Base-by-base conservation (phyloP, 805 yeast species). In the Metschnikowia rubicola region DNA sequence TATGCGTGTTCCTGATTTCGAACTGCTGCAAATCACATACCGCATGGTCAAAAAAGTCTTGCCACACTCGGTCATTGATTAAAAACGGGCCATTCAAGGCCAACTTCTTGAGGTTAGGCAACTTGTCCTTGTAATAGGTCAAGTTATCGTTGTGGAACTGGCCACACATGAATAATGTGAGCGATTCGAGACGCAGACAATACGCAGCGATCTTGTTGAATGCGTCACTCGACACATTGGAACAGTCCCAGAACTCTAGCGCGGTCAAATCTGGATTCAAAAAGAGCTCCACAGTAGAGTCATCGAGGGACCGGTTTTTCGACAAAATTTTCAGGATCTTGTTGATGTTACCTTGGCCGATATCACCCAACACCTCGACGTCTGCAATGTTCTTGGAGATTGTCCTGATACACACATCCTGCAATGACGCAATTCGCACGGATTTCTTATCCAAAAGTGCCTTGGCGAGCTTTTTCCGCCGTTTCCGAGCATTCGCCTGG, bases 191-290 rank as follows among this genome's bases (percentile, higher is more conserved):
- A 28, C 83, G 73, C 0, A 97, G 96, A 55, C 96, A 88, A 61
- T 70, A 85, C 0, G 95, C 74, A 0, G 91, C 90, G 34, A 94
- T 80, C 53, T 81, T 74, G 56, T 79, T 77, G 51, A 84, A 75
- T 0, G 94, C 78, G 50, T 79, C 84, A 35, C 77, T 74, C 21
- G 81, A 79, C 13, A 94, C 73, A 41, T 81, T 82, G 0, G 97
- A 89, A 63, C 99, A 94, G 66, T 94, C 99, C 90, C 96, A 88
- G 52, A 94, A 81, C 52, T 86, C 86, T 29, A 94, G 66, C 3
- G 67, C 63, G 46, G 66, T 77, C 41, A 81, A 62, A 12, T 76
- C 73, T 0, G 88, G 77, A 39, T 81, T 80, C 43, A 94, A 67
- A 60, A 94, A 92, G 40, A 94, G 70, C 39, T 82, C 69, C 61